Base-by-base conservation (phyloP, 495 filamentous ascomycete genomes). In the Chaetomium cochliodes region DNA sequence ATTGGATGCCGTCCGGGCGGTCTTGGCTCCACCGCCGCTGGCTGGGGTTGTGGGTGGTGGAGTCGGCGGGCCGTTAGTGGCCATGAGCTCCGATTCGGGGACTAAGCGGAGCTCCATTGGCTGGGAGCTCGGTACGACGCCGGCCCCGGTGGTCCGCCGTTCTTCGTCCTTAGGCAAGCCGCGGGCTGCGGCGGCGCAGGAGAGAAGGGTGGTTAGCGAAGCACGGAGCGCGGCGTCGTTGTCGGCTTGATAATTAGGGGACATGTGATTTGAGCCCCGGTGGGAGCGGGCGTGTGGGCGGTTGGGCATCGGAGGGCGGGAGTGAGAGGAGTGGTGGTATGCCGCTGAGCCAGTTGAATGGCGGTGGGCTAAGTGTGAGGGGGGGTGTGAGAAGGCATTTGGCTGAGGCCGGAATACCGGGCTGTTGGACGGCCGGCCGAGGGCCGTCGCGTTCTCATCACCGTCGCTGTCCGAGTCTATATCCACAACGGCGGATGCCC, bases 221-320 rank as follows among this genome's bases (percentile, higher is more conserved):
- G 94, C 92, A 44, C 94, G 87, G 1, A 98, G 85, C 0, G 93
- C 94, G 26, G 92, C 93, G 73, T 98, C 94, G 68, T 97, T 92
- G 61, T 97, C 92, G 26, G 90, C 86, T 65, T 89, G 88, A 70
- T 91, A 85, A 4, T 88, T 86, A 2, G 92, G 90, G 1, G 90
- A 88, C 65, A 92, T 85, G 70, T 88, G 83, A 70, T 84, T 82
- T 62, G 79, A 70, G 39, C 71, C 71, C 51, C 87, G 86, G 59
- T 81, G 80, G 30, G 75, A 53, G 53, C 80, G 75, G 16, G 74
- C 74, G 30, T 77, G 69, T 5, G 78, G 74, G 58, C 78, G 75
- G 42, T 71, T 67, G 53, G 73, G 61, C 58, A 81, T 76, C 28
- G 78, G 73, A 42, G 79, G 78, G 37, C 81, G 71, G 26, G 70